These are phyloP conservation scores for Xylaria sp. DNA, from an alignment of 2,329 filamentous ascomycete genomes.

Conservation along the genomic window DNA sequence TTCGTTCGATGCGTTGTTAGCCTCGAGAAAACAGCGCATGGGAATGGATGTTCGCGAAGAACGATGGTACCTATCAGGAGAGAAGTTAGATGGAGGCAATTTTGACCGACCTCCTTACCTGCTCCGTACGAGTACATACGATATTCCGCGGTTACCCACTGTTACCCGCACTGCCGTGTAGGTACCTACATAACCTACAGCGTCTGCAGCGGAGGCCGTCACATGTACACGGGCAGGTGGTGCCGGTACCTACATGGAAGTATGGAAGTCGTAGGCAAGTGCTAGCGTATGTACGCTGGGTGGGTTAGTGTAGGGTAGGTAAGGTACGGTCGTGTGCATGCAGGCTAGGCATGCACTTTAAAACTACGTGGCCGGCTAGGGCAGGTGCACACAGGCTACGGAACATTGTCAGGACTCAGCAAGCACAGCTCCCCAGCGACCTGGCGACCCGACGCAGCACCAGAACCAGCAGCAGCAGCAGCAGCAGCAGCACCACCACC, in stretches of 20 bases:
- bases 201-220: too few species aligned
- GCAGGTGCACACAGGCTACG: neutral
- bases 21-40: too few species aligned
- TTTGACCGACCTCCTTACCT: neutral
- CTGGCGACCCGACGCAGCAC: too few species aligned
- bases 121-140: neutral
- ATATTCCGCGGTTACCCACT: neutral
- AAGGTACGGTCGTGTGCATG: neutral
- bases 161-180: neutral
- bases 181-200: too few species aligned
- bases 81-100: too few species aligned
- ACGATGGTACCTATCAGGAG: too few species aligned
- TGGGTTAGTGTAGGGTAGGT: neutral
- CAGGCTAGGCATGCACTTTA: neutral
- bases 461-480: too few species aligned
- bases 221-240: neutral
- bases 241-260: neutral
- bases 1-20: neutral
- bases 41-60: too few species aligned
- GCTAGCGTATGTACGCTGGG: too few species aligned
- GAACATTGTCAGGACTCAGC: neutral
- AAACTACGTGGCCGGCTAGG: neutral
- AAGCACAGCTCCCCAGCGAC: neutral
- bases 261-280: neutral
- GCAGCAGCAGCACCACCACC: too few species aligned